Evolutionary conservation across 1,284 basidiomycete genomes (phyloP).

Genomic region (Tilletia caries): DNA sequence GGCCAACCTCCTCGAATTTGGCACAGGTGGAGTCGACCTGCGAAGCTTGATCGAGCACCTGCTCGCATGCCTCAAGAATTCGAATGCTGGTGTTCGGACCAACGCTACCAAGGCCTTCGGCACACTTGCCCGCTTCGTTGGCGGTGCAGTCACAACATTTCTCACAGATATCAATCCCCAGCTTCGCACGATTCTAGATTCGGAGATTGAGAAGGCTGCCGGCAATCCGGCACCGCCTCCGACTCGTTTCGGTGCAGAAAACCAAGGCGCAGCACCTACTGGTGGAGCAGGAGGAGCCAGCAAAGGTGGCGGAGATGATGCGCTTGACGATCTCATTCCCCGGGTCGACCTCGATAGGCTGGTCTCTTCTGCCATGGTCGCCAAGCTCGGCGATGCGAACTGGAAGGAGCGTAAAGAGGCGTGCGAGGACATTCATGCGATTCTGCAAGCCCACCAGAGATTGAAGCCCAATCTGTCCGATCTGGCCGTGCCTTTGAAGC

Average conservation of each 20-base stretch:
- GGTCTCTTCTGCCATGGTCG: constrained; percentile 78
- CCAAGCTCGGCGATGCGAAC: constrained; percentile 76
- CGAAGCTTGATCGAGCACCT: constrained; percentile 84
- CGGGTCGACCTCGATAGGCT: constrained; percentile 87
- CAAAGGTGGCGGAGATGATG: constrained; percentile 26
- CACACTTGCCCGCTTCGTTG: constrained; percentile 86
- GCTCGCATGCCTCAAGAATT: constrained; percentile 81
- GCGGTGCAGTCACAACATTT: constrained; percentile 83
- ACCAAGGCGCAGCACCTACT: constrained; percentile 62
- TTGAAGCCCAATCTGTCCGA: constrained; percentile 83
- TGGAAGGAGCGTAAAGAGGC: constrained; percentile 99
- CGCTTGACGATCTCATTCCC: constrained; percentile 81
- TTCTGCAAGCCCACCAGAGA: constrained; percentile 85
- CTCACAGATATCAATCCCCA: constrained; percentile 92
- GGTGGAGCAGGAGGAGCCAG: constrained; percentile 57
- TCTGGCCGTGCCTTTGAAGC: constrained; percentile 81
- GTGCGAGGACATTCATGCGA: constrained; percentile 75
- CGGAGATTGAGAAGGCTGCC: constrained; percentile 92
- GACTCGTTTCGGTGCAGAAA: constrained; percentile 49
- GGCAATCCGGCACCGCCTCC: constrained; percentile 76
- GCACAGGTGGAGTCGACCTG: constrained; percentile 79
- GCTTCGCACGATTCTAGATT: constrained; percentile 80
- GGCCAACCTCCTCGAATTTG: constrained; percentile 83
- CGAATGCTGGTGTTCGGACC: constrained; percentile 87
- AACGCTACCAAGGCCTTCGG: constrained; percentile 93